These are phyloP conservation scores for Yamadazyma sp. DNA, from an alignment of 1,139 yeast species.

Conservation along the genomic window DNA sequence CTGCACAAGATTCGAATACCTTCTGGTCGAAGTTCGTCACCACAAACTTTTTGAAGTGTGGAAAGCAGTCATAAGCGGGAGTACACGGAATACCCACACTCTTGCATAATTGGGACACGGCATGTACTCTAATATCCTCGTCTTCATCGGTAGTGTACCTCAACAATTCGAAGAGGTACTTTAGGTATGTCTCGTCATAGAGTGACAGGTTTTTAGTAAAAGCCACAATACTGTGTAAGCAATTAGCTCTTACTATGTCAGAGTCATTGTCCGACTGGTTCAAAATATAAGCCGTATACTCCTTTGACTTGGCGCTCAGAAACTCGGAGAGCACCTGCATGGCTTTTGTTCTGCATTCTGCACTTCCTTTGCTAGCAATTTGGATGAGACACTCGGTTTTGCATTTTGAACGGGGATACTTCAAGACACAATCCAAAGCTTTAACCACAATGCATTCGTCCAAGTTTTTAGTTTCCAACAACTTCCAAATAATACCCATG, in stretches of 20 bases:
- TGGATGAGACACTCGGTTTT: no score
- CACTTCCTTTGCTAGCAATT: no score
- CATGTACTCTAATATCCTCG: slow-evolving; percentile 40
- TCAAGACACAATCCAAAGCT: slow-evolving; percentile 1
- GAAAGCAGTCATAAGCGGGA: background rate
- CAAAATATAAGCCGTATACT: background rate
- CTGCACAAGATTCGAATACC: background rate
- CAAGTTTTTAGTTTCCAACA: background rate
- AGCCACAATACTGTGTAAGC: background rate
- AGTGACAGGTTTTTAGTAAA: background rate
- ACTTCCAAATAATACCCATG: background rate
- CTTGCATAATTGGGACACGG: slow-evolving; percentile 22
- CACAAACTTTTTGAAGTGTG: background rate
- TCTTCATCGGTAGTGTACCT: slow-evolving; percentile 55
- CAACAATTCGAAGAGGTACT: slow-evolving; percentile 8
- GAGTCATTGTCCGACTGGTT: background rate
- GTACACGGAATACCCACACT: background rate
- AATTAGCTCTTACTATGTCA: background rate
- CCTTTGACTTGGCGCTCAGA: no score
- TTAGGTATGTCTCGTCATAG: background rate
- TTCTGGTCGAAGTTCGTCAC: background rate
- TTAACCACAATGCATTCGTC: background rate
- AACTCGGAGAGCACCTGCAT: no score
- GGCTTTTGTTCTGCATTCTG: no score
- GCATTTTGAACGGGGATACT: background rate